Base-by-base conservation (phyloP, 768 basidiomycete genomes). In the Podaxis sp. region DNA sequence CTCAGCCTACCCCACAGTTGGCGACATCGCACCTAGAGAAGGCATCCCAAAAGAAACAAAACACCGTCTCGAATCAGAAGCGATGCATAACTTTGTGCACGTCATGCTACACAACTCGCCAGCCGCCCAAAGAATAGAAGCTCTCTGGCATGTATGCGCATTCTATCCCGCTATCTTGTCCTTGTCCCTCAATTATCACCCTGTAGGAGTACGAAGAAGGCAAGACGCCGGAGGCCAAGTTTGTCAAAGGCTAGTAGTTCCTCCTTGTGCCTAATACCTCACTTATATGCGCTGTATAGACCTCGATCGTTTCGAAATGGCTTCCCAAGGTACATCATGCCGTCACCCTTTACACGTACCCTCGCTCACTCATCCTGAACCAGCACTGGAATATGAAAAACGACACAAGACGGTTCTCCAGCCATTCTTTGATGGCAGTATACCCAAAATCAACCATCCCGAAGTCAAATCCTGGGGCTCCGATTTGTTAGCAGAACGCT, bases 11-110 rank as follows among this genome's bases (percentile, higher is more conserved):
- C 3, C n/a, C 36, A 55, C 69, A 88, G 96, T 98, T 4, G 96
- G 96, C 4, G 96, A 99, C 70, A 98, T 99, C 63, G 83, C 95
- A 0, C 96, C 96, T 0, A 82, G 87, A 22, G 95, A 98, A 72
- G 90, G 91, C 0, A 89, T 99, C 13, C 74, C 90, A 0, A 91
- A 93, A 68, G 80, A 81, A 2, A 89, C 93, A 70, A 99, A 99
- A 75, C 82, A 80, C 44, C 78, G 83, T 8, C 79, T 93, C 12
- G 95, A 96, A 78, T 78, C 82, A 87, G 89, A 89, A 70, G 95
- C 95, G 2, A 98, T 98, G 89, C 83, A 89, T 56, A 92, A 92
- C 64, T 95, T 98, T 71, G 81, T 91, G 3, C 81, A 91, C 58
- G 91, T 90, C 59, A 96, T 98, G 92, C 75, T 98, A n/a, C 91